phyloP scores from a whole-genome alignment of 208 protist species.

The Phytomonas serpens region DNA sequence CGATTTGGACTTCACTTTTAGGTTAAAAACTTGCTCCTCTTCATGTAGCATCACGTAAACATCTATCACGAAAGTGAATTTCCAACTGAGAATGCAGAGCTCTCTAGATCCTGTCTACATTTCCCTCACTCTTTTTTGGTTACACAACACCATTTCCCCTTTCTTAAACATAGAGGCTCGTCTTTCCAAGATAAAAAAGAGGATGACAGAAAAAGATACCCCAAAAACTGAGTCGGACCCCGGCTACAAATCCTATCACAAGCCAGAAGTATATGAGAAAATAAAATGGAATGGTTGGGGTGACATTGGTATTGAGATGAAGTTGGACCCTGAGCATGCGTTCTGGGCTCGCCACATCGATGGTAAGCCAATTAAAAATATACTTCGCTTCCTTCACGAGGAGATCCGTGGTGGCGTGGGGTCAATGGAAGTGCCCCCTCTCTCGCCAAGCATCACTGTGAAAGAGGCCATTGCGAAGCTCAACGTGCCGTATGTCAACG shows the following conservation, averaged over 20 bases:
- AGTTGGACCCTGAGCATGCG: conserved; percentile 46
- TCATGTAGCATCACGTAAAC: neutral
- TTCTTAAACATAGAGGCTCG: neutral
- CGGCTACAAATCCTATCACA: neutral
- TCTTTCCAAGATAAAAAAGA: conserved; percentile 6
- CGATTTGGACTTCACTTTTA: neutral
- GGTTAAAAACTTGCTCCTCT: neutral
- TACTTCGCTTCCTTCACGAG: conserved; percentile 75
- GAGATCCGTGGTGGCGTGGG: conserved; percentile 49
- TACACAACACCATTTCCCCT: neutral
- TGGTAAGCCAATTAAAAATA: conserved; percentile 68
- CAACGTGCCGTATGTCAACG: conserved; percentile 55
- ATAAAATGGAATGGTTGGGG: conserved; percentile 93
- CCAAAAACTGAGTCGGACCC: neutral
- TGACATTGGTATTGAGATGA: conserved; percentile 38
- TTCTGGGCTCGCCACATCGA: conserved; percentile 58
- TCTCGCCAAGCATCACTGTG: conserved; percentile 59
- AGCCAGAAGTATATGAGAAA: conserved; percentile 53
- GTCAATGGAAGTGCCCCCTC: conserved; percentile 28
- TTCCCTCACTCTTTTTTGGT: neutral
- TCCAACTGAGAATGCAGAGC: neutral
- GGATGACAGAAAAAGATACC: conserved; percentile 15
- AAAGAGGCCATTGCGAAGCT: conserved; percentile 68
- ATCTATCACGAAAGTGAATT: neutral
- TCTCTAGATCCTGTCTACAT: neutral